Base-by-base conservation (phyloP, 2,329 filamentous ascomycete genomes). In the Aspergillus novoparasiticus region DNA sequence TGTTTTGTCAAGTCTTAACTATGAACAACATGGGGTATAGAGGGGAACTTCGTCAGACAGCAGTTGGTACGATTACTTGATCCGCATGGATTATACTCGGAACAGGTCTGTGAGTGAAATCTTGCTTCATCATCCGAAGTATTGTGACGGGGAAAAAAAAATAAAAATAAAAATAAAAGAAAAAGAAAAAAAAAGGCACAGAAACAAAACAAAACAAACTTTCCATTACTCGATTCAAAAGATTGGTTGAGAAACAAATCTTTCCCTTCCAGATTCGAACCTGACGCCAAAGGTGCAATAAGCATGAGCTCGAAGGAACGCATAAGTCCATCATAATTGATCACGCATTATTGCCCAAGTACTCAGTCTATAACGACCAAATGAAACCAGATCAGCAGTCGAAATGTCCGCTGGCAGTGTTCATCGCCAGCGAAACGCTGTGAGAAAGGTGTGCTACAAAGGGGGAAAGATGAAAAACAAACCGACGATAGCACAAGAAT, bases 41-140 rank as follows among this genome's bases (percentile, higher is more conserved):
- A 56, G 51, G 57, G 57, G 64, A 65, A 69, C 67, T 72, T 69
- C 65, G 59, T 84, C 83, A 85, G 79, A 80, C 76, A 81, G 78
- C 78, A 81, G 75, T 81, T 81, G 77, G 75, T 77, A 77, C 72
- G 74, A 80, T 78, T 77, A 63, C 26, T 70, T 75, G 69, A 72
- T 82, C 80, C 77, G 77, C 80, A 82, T 73, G 86, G 82, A 81
- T 82, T 85, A 81, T 58, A 36, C 82, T 92, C 89, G 90, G 92
- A 90, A 92, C 78, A 81, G 79, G 78, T 81, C 76, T 81, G 79
- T 81, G 78, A 32, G 32, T 87, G 75, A 82, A 83, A 85, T 82
- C 80, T 76, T 77, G 76, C 80, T 82, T 86, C 84, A 85, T 85
- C 84, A 86, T 82, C 72, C 65, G 65, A 66, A 66, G 65, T 65